phyloP scores from a whole-genome alignment of 768 basidiomycete genomes.

The Fistulinella prunicolor region DNA sequence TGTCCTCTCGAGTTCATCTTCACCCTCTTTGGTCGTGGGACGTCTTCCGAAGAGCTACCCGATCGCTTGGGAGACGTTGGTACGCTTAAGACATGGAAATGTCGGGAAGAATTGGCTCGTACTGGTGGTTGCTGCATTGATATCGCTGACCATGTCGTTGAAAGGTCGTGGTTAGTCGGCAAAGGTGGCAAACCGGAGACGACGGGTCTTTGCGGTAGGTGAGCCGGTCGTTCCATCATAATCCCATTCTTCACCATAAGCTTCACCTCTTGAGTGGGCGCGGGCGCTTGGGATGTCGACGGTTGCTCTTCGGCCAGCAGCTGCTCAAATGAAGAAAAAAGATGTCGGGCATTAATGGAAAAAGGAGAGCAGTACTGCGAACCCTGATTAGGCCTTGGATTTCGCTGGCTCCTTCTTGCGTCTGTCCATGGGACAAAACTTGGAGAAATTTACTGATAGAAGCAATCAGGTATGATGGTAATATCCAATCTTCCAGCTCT shows the following conservation, averaged over 20 bases:
- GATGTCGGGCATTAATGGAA: constrained; percentile 37
- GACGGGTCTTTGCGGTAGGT: constrained; percentile 26
- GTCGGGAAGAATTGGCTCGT: constrained; percentile 13
- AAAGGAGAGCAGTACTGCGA: constrained; percentile 45
- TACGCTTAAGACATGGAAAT: constrained; percentile 3
- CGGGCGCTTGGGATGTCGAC: constrained; percentile 15
- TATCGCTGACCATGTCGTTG: constrained; percentile 12
- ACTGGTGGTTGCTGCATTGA: constrained; percentile 8
- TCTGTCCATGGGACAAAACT: constrained; percentile 22
- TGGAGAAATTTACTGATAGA: constrained; percentile 33
- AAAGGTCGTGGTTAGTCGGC: constrained; percentile 11
- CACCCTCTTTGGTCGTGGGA: constrained; percentile 36
- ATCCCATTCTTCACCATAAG: constrained; percentile 12
- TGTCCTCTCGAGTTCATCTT: constrained; percentile 27
- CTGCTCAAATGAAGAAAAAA: constrained; percentile 46
- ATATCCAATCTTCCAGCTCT: constrained; percentile 39
- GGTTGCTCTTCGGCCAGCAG: constrained; percentile 29
- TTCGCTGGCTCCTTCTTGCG: constrained; percentile 26
- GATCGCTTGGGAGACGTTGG: constrained; percentile 26
- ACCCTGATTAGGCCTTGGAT: constrained; percentile 51
- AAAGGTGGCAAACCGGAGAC: constrained; percentile 9
- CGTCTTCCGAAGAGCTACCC: constrained; percentile 28
- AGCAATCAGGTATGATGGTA: constrained; percentile 39
- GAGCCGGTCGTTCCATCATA: constrained; percentile 21
- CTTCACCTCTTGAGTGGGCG: constrained; percentile 11